These are phyloP conservation scores for Geranium rotundifolium DNA, from an alignment of 345 rosid species.

Conservation along the genomic window DNA sequence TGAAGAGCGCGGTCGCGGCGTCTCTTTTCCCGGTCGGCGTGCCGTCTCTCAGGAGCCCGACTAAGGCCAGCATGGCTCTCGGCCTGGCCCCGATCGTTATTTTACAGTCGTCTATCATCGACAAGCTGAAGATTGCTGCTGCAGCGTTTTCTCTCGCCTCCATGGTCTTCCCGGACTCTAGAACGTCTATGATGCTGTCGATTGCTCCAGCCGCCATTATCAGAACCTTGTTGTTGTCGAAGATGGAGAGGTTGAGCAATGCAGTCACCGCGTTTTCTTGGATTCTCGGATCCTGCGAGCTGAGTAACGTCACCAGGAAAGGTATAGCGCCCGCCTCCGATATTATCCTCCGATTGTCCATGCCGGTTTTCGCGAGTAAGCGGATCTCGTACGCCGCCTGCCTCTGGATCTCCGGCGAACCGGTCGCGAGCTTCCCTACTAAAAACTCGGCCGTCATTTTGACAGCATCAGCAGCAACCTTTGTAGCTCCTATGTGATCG, in stretches of 20 bases:
- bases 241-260: slow-evolving; percentile 52
- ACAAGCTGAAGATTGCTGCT: slow-evolving; percentile 53
- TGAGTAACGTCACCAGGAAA: slow-evolving; percentile 38
- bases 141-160: slow-evolving; percentile 68
- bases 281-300: slow-evolving; percentile 38
- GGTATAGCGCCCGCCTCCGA: slow-evolving; percentile 65
- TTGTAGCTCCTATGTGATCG: slow-evolving; percentile 41
- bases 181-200: slow-evolving; percentile 35
- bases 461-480: slow-evolving; percentile 38
- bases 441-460: slow-evolving; percentile 64
- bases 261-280: slow-evolving; percentile 67
- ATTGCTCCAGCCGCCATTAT: slow-evolving; percentile 65
- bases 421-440: slow-evolving; percentile 66
- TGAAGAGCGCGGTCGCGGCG: slow-evolving; percentile 48
- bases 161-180: slow-evolving; percentile 50
- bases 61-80: slow-evolving; percentile 37
- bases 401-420: slow-evolving; percentile 44
- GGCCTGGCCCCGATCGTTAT: slow-evolving; percentile 38
- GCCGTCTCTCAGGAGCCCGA: slow-evolving; percentile 44
- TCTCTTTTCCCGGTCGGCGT: slow-evolving; percentile 44
- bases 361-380: slow-evolving; percentile 52
- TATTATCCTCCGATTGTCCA: slow-evolving; percentile 50
- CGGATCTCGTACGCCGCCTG: slow-evolving; percentile 66
- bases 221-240: slow-evolving; percentile 47
- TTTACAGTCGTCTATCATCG: slow-evolving; percentile 44